A percentile compares a stretch with the other conserved stretches of the same genome.
These are phyloP conservation scores for Pyrenochaeta sp. DNA, from an alignment of 2,329 filamentous ascomycete species.

Conservation along the genomic window DNA sequence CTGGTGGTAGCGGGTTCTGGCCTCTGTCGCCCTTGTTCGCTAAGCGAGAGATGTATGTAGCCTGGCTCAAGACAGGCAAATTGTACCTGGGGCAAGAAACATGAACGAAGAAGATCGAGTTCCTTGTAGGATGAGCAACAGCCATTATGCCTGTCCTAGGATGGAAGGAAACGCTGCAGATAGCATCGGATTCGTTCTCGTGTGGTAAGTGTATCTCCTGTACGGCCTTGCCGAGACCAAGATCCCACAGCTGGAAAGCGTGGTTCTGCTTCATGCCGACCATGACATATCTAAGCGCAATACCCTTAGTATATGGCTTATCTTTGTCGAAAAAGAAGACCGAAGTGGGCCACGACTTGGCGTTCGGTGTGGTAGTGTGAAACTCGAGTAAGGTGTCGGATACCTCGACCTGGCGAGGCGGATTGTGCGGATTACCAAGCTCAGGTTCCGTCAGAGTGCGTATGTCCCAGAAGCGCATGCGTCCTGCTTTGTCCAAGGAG, in stretches of 20 bases:
- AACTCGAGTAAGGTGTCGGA: conserved; percentile 87
- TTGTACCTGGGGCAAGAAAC: conserved; percentile 94
- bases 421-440: conserved; percentile 52
- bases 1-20: conserved; percentile 75
- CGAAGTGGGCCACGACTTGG: conserved; percentile 97
- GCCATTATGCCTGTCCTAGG: conserved; percentile 91
- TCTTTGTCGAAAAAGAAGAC: conserved; percentile 96
- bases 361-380: conserved; percentile 82
- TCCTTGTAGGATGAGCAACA: conserved; percentile 93
- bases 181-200: conserved; percentile 94
- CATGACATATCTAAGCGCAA: conserved; percentile 91
- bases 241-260: conserved; percentile 97
- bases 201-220: conserved; percentile 97
- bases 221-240: conserved; percentile 91
- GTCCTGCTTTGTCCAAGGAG: conserved; percentile 94
- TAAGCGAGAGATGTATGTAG: conserved; percentile 83
- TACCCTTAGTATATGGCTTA: conserved; percentile 88
- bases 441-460: conserved; percentile 71
- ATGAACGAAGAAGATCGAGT: conserved; percentile 97
- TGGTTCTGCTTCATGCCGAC: conserved; percentile 99
- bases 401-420: conserved; percentile 71
- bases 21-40: conserved; percentile 57
- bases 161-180: conserved; percentile 96
- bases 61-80: conserved; percentile 81
- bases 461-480: conserved; percentile 98